phyloP scores from a whole-genome alignment of 2,329 filamentous ascomycete genomes.

The Neurospora crassa region DNA sequence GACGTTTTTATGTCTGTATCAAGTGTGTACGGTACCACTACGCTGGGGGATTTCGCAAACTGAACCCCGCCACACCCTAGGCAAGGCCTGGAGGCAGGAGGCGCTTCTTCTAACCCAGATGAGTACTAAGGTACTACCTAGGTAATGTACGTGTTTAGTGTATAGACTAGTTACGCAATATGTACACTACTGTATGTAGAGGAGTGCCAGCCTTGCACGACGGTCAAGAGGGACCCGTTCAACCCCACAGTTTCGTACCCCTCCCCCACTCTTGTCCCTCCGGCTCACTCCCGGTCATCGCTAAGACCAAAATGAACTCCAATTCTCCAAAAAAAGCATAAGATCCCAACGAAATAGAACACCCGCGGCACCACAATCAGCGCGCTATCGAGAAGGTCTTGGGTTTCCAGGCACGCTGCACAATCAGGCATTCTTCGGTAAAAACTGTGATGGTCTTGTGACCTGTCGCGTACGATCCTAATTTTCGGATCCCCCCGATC shows the following conservation, averaged over 20 bases:
- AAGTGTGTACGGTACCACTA: too few species aligned
- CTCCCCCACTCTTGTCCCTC: neutral
- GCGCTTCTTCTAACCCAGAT: too few species aligned
- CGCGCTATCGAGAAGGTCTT: neutral
- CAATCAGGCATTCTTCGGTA: neutral
- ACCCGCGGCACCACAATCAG: neutral
- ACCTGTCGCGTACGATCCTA: neutral
- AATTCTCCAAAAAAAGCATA: neutral
- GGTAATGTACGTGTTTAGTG: too few species aligned
- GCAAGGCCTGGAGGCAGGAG: too few species aligned
- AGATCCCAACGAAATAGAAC: neutral
- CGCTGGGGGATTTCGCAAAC: too few species aligned
- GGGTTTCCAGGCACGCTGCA: neutral
- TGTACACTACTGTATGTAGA: neutral
- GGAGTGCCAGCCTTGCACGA: neutral
- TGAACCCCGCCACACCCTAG: too few species aligned
- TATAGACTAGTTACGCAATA: too few species aligned
- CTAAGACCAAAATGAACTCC: neutral
- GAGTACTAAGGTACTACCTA: too few species aligned
- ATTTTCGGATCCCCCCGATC: neutral
- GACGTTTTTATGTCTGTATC: too few species aligned
- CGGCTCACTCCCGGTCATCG: neutral
- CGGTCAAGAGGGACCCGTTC: neutral
- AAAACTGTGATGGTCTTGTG: neutral
- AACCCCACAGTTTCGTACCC: neutral